Conservation (phyloP, 768 basidiomycete species). For the Naganishia kalamii region DNA sequence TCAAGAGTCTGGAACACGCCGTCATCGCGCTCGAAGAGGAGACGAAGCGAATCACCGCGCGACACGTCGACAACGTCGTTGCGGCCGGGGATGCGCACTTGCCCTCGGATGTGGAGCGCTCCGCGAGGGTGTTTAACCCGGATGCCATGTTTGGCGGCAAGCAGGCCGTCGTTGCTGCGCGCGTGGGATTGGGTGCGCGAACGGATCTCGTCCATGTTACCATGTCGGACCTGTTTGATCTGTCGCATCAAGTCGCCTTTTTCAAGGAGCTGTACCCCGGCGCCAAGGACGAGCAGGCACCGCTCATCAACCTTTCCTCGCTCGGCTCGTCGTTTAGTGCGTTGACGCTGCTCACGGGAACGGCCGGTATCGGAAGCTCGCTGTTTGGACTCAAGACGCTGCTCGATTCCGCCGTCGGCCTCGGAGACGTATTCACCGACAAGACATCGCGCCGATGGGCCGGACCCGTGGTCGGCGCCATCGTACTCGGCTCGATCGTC, state of each 20-base stretch:
- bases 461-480: conserved; percentile 73
- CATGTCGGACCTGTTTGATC: conserved; percentile 77
- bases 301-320: conserved; percentile 55
- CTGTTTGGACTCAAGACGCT: conserved; percentile 67
- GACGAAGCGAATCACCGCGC: conserved; percentile 61
- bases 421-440: conserved; percentile 73
- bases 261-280: conserved; percentile 49
- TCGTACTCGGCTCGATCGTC: conserved; percentile 63
- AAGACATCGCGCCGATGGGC: conserved; percentile 71
- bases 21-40: conserved; percentile 76
- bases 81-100: conserved; percentile 70
- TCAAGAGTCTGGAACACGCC: conserved; percentile 72
- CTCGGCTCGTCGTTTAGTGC: conserved; percentile 37
- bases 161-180: conserved; percentile 35
- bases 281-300: background rate
- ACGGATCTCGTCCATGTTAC: conserved; percentile 71
- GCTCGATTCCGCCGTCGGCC: conserved; percentile 68
- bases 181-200: conserved; percentile 71
- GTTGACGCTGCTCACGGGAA: conserved; percentile 52
- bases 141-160: conserved; percentile 84
- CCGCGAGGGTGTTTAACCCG: conserved; percentile 82
- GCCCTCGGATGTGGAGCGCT: conserved; percentile 66
- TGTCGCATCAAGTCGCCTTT: conserved; percentile 66
- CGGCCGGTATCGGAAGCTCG: conserved; percentile 64
- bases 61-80: conserved; percentile 62